Percentiles rank a stretch among this genome's conserved stretches.
phyloP scores from a whole-genome alignment of 169 alveolate species.

The Plasmodium sp. region DNA sequence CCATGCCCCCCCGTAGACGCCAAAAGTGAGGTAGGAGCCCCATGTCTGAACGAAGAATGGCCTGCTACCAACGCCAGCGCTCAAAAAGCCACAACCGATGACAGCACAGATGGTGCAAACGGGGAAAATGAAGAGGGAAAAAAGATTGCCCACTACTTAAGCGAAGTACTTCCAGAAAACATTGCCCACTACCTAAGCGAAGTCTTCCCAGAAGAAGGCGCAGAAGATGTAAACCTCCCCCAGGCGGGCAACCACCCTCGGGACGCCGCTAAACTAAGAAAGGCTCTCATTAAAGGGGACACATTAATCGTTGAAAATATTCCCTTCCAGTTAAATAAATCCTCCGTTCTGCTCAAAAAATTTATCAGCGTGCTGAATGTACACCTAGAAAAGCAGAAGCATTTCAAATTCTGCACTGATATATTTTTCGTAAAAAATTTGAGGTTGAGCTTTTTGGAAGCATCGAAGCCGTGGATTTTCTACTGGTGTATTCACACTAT shows the following conservation, averaged over 20 bases:
- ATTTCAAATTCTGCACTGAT: slow-evolving; percentile 64
- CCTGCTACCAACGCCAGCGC: not conserved
- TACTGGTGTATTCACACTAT: slow-evolving; percentile 73
- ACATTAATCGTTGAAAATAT: slow-evolving; percentile 8
- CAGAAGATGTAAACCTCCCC: not conserved
- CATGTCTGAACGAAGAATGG: not conserved
- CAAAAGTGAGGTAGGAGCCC: not conserved
- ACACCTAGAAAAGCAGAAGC: slow-evolving; percentile 56
- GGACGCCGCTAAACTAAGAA: slow-evolving; percentile 1
- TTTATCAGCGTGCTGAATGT: slow-evolving; percentile 51
- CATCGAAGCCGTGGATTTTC: slow-evolving; percentile 74
- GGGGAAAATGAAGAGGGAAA: not conserved
- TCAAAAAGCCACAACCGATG: not conserved
- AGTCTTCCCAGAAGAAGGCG: not conserved
- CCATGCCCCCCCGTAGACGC: not conserved
- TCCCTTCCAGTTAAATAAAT: slow-evolving; percentile 44
- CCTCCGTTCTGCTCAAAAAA: slow-evolving; percentile 39
- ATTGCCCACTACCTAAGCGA: not conserved
- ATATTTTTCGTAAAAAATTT: slow-evolving; percentile 69
- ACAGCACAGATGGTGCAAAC: not conserved
- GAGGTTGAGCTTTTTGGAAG: slow-evolving; percentile 59
- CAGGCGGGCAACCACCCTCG: not conserved
- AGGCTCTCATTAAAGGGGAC: slow-evolving; percentile 4
- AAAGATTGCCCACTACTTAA: not conserved
- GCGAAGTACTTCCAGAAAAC: not conserved